Conservation (phyloP, 257 asterid genomes). For the Penstemon davidsonii region DNA sequence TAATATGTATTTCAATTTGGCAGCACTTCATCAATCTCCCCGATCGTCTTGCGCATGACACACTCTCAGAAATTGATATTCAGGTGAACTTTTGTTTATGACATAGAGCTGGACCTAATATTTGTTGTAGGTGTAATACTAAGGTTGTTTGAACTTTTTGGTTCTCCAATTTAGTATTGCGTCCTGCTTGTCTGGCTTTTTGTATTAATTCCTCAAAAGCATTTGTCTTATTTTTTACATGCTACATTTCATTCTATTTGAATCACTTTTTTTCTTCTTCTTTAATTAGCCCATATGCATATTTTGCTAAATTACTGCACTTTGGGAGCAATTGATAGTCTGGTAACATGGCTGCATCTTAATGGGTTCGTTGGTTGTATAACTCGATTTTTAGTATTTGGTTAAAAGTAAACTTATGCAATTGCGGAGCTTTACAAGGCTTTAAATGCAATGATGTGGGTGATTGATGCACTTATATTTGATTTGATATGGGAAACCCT, state of each 20-base stretch:
- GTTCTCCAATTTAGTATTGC: no score
- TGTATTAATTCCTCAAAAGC: not conserved
- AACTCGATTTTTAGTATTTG: no score
- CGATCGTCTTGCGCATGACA: constrained; percentile 67
- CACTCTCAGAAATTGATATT: constrained; percentile 73
- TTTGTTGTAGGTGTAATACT: not conserved
- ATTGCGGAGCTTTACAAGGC: not conserved
- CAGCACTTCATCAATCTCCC: constrained; percentile 81
- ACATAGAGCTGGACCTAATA: no score
- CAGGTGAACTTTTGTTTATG: constrained; percentile 50
- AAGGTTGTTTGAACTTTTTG: not conserved
- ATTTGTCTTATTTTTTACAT: not conserved
- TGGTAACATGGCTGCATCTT: constrained; percentile 14
- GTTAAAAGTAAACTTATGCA: not conserved
- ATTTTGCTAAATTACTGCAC: constrained; percentile 6
- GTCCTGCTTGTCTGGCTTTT: constrained; percentile 13
- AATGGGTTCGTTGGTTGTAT: not conserved
- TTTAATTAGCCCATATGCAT: not conserved
- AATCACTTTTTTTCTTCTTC: not conserved
- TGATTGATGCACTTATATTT: not conserved
- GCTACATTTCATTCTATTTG: not conserved
- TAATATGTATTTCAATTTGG: constrained; percentile 31
- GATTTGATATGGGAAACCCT: not conserved
- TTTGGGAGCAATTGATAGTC: constrained; percentile 2
- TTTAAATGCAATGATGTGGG: not conserved